A percentile compares a stretch with the other conserved stretches of the same genome.
These are phyloP conservation scores for Jackrogersella multiformis DNA, from an alignment of 495 filamentous ascomycete genomes.

Conservation along the genomic window DNA sequence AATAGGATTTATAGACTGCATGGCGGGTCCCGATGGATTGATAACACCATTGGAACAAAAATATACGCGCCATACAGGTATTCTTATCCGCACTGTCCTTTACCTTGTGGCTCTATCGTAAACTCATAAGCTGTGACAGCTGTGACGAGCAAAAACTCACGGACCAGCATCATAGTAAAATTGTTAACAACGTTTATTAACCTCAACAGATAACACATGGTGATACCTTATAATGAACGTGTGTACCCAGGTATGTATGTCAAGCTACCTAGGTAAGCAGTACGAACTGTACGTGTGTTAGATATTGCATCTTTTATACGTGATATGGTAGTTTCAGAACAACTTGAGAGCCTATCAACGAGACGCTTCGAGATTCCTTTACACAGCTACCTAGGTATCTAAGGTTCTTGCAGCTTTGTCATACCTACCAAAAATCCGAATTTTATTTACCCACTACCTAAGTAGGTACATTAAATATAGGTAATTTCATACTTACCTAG, in stretches of 20 bases:
- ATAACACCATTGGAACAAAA: conserved; percentile 25
- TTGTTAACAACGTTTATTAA: too few species aligned
- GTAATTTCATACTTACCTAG: too few species aligned
- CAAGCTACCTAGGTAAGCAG: too few species aligned
- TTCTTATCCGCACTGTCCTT: conserved; percentile 1
- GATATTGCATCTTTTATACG: neutral
- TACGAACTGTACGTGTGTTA: too few species aligned
- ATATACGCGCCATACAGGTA: neutral
- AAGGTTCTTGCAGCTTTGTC: too few species aligned
- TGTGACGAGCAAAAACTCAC: neutral
- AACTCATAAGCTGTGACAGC: neutral
- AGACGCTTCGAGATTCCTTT: neutral
- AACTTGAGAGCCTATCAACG: neutral
- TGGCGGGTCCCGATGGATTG: conserved; percentile 29
- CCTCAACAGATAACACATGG: conserved; percentile 27
- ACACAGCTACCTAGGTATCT: neutral
- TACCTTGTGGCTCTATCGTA: neutral
- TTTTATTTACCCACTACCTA: too few species aligned
- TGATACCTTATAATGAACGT: too few species aligned
- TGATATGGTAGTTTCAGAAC: neutral
- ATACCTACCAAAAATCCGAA: too few species aligned
- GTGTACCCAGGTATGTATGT: too few species aligned
- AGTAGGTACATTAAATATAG: too few species aligned
- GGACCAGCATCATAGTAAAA: conserved; percentile 19
- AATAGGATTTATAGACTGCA: conserved; percentile 1